Percentiles rank a stretch among this genome's conserved stretches.
phyloP scores from a whole-genome alignment of 2,329 filamentous ascomycete genomes.

The Talaromyces sp. region DNA sequence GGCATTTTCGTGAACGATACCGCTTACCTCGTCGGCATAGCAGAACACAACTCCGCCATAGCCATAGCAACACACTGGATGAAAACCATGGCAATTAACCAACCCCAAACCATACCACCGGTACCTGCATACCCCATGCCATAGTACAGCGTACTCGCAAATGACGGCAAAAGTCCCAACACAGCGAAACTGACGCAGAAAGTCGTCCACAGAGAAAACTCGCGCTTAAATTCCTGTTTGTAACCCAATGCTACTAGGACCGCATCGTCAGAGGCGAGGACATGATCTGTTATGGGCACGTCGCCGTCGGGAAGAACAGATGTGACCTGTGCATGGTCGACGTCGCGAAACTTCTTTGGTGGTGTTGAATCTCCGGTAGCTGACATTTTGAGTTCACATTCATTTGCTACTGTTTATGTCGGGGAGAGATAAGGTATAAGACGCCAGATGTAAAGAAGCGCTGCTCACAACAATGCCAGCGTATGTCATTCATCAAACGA shows the following conservation, averaged over 20 bases:
- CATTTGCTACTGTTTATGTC: not conserved
- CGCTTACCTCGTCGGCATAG: conserved; percentile 63
- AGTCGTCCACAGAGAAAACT: conserved; percentile 70
- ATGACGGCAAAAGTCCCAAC: conserved; percentile 66
- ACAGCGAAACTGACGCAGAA: conserved; percentile 74
- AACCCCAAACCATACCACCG: conserved; percentile 71
- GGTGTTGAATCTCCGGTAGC: conserved; percentile 15
- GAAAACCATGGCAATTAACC: conserved; percentile 69
- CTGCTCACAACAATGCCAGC: not conserved
- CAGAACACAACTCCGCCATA: conserved; percentile 69
- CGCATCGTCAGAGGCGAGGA: conserved; percentile 40
- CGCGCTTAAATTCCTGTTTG: conserved; percentile 64
- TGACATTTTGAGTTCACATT: not conserved
- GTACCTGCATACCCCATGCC: conserved; percentile 59
- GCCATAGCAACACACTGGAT: conserved; percentile 67
- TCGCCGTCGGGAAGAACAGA: conserved; percentile 38
- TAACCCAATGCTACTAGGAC: conserved; percentile 48
- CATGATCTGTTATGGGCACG: conserved; percentile 34
- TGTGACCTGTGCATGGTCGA: conserved; percentile 34
- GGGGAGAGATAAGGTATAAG: not conserved
- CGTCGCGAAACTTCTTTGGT: conserved; percentile 22
- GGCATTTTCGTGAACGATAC: not conserved
- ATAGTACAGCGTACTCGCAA: conserved; percentile 69
- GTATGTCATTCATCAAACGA: not conserved
- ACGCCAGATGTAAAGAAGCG: not conserved